Evolutionary conservation across 148 eudicot genomes (phyloP), one percentile per base, ranked within the genome.

Genomic region (Spergularia bocconei): DNA sequence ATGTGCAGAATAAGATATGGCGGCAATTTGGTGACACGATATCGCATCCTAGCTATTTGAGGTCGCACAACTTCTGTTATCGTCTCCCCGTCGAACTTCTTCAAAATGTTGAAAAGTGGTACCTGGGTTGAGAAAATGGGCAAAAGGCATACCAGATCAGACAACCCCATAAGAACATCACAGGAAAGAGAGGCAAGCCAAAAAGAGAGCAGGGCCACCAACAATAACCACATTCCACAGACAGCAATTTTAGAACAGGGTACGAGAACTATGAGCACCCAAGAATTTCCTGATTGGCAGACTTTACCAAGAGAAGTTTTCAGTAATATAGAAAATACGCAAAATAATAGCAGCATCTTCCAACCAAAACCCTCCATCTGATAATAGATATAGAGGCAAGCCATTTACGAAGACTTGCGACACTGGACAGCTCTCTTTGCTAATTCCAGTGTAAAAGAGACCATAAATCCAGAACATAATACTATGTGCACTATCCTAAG

Each of bases 21-120:
- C 67, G 99, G 99, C 82, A 96, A 82, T 79, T 86, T 89, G 68
- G 92, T 92, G 41, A 96, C 93, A 62, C 98, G 97, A 69, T 96
- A 96, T 78, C 87, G 91, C 97, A 91, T 89, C 83, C 98, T 89
- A 56, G 99, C 96, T 69, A 90, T 72, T 74, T 80, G 90, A 81
- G 99, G 98, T 11, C 98, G 93, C 74, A 95, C 98, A 73, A 92
- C 99, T 83, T 96, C 99, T 54, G 98, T 92, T 29, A 96, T 85
- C 33, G 84, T 83, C 83, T 96, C 99, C 39, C 98, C 98, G 74
- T 96, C 99, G 74, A 96, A 95, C 77, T 95, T 95, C 86, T 96
- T 96, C 84, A 96, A 83, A 69, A 92, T 89, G 81, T 91, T 96
- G 84, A 92, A 96, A 75, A 96, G 97, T 52, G 97, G 98, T 82